Evolutionary conservation across 2,329 filamentous ascomycete genomes (phyloP), one percentile per base, ranked within the genome.

Genomic region (Aspergillus latus): DNA sequence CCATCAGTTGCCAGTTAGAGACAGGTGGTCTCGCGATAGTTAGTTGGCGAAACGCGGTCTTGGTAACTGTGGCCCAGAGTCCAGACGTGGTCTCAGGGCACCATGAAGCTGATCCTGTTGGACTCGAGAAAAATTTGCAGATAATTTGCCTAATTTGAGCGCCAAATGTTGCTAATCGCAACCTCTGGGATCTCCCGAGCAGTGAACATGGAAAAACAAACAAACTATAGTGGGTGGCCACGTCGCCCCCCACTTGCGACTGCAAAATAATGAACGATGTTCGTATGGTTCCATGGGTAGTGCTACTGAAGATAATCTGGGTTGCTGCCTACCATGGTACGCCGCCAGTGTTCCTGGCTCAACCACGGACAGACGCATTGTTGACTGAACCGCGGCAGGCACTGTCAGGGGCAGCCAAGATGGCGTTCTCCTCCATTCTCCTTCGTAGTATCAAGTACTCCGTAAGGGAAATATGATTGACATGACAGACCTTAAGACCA

Each of bases 151-250:
- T 21, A 29, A 15, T 47, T 13, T 29, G 50, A 40, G 32, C 40
- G n/a, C 32, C 50, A 9, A 40, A n/a, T 16, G 50, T 52, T 42
- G 50, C 28, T 28, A 13, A 30, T 34, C 28, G n/a, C 28, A 15
- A 7, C 37, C 44, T 13, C 29, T 32, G 7, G 10, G 9, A 15
- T 30, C 34, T 13, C 34, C 34, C 10, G n/a, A 37, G 34, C 21
- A 21, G 21, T 13, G 49, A 52, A 37, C 40, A 52, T 30, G 49
- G 40, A 42, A 42, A 32, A 45, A 44, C 49, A 45, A 51, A 51
- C 49, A 52, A 52, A 52, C 50, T 37, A n/a, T 32, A 21, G 21
- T 26, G 34, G 50, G 42, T 46, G 50, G 50, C 50, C 50, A 52
- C 50, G 50, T 52, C 50, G 50, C 50, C 50, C 44, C 43, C 50